Evolutionary conservation across 805 yeast genomes (phyloP).

Genomic region (Starmerella floris): DNA sequence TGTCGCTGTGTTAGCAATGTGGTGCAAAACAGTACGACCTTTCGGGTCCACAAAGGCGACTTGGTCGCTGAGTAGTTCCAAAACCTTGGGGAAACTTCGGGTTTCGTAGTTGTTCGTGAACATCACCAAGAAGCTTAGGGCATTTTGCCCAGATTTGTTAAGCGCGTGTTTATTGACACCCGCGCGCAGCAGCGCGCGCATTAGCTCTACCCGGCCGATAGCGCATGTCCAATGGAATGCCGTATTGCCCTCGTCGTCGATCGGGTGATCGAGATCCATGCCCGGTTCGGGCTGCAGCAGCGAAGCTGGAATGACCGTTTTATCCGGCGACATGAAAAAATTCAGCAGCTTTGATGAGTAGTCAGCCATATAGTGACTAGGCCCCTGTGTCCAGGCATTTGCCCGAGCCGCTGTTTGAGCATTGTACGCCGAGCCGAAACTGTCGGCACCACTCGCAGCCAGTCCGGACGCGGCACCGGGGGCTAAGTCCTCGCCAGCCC

Average conservation of each 20-base stretch:
- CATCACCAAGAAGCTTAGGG: slow-evolving; percentile 68
- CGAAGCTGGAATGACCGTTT: slow-evolving; percentile 49
- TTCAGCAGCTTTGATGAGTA: slow-evolving; percentile 38
- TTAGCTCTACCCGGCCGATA: slow-evolving; percentile 70
- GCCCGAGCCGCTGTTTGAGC: slow-evolving; percentile 1
- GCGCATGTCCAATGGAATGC: slow-evolving; percentile 97
- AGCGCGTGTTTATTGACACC: slow-evolving; percentile 56
- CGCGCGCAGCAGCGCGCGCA: slow-evolving; percentile 57
- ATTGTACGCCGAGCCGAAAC: neutral
- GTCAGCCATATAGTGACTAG: slow-evolving; percentile 25
- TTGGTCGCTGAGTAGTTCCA: slow-evolving; percentile 63
- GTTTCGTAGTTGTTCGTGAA: slow-evolving; percentile 80
- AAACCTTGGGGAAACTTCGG: slow-evolving; percentile 63
- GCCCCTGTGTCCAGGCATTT: slow-evolving; percentile 1
- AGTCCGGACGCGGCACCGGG: neutral
- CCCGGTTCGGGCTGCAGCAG: slow-evolving; percentile 49
- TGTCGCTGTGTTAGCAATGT: slow-evolving; percentile 58
- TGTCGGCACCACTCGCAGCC: neutral
- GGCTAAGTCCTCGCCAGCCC: too few relatives aligned
- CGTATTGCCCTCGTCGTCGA: slow-evolving; percentile 90
- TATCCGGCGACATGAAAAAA: slow-evolving; percentile 45
- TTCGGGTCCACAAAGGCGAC: slow-evolving; percentile 67
- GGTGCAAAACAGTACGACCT: slow-evolving; percentile 67
- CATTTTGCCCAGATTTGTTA: slow-evolving; percentile 70
- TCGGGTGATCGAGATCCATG: slow-evolving; percentile 60